Evolutionary conservation across 2,329 filamentous ascomycete species (phyloP).

Genomic region (Aureobasidium musti): DNA sequence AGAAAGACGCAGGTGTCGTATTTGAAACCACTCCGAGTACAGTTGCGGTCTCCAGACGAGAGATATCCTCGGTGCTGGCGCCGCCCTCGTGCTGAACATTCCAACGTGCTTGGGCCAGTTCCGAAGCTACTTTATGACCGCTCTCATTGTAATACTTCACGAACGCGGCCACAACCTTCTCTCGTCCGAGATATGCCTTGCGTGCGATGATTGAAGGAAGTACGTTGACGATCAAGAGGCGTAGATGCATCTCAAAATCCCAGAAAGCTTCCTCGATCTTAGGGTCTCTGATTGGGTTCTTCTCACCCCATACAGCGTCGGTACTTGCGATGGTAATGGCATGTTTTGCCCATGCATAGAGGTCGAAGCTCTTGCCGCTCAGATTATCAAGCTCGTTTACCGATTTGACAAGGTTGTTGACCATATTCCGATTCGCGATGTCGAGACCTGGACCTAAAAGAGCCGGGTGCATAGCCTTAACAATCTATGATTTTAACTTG

Average conservation of each 20-base stretch:
- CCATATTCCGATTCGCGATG: slow-evolving; percentile 43
- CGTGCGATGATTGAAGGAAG: slow-evolving; percentile 44
- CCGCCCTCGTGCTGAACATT: slow-evolving; percentile 24
- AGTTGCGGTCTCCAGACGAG: slow-evolving; percentile 38
- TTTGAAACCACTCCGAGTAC: slow-evolving; percentile 44
- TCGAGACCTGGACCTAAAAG: slow-evolving; percentile 41
- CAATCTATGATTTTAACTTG: too few relatives aligned
- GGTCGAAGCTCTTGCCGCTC: slow-evolving; percentile 37
- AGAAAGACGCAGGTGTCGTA: slow-evolving; percentile 45
- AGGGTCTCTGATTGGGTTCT: slow-evolving; percentile 47
- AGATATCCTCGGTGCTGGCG: slow-evolving; percentile 35
- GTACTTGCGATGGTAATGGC: slow-evolving; percentile 46
- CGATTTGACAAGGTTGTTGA: slow-evolving; percentile 7
- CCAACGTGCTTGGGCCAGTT: slow-evolving; percentile 36
- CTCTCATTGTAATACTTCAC: slow-evolving; percentile 37
- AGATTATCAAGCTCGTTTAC: slow-evolving; percentile 36
- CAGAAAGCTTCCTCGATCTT: slow-evolving; percentile 44
- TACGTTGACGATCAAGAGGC: slow-evolving; percentile 31
- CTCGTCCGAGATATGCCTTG: slow-evolving; percentile 44
- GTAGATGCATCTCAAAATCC: slow-evolving; percentile 45
- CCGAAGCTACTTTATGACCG: slow-evolving; percentile 33
- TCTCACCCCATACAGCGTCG: slow-evolving; percentile 48
- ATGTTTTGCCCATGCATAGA: slow-evolving; percentile 47
- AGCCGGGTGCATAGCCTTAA: slow-evolving; percentile 40
- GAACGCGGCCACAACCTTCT: slow-evolving; percentile 37